phyloP scores from a whole-genome alignment of 2,329 filamentous ascomycete genomes.

The Epichloe sibirici region DNA sequence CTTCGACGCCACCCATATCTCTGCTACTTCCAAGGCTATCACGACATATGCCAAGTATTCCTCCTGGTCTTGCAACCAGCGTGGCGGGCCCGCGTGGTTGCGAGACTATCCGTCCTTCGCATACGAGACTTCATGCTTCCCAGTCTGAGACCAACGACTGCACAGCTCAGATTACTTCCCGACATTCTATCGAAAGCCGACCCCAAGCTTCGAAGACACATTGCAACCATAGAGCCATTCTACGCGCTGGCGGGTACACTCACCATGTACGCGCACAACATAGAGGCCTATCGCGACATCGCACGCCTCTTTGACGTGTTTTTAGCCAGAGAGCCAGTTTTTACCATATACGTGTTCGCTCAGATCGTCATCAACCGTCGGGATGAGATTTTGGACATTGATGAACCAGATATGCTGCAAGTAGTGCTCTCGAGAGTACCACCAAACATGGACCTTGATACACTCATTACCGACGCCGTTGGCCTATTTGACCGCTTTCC shows the following conservation, averaged over 20 bases:
- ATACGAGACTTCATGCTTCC: constrained; percentile 98
- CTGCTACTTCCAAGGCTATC: constrained; percentile 96
- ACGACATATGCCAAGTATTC: constrained; percentile 95
- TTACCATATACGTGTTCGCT: constrained; percentile 84
- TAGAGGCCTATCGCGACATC: constrained; percentile 80
- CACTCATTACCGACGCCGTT: constrained; percentile 55
- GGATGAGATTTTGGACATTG: constrained; percentile 77
- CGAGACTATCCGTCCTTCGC: constrained; percentile 75
- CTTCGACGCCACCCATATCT: constrained; percentile 72
- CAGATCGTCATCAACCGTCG: constrained; percentile 73
- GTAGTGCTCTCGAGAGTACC: constrained; percentile 80
- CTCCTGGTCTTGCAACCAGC: constrained; percentile 66
- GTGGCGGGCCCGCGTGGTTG: constrained; percentile 49
- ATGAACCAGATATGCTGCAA: constrained; percentile 89
- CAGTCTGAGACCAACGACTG: constrained; percentile 64
- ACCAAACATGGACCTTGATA: constrained; percentile 66
- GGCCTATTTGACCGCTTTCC: constrained; percentile 53
- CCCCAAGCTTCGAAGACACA: constrained; percentile 56
- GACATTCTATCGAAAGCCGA: constrained; percentile 66
- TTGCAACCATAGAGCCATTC: constrained; percentile 72
- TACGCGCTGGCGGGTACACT: constrained; percentile 89
- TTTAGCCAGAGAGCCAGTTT: constrained; percentile 74
- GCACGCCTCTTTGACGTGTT: constrained; percentile 86
- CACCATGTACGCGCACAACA: constrained; percentile 94
- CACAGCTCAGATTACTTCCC: constrained; percentile 79